Evolutionary conservation across 768 basidiomycete genomes (phyloP).

Genomic region (Psilocybe cubensis): DNA sequence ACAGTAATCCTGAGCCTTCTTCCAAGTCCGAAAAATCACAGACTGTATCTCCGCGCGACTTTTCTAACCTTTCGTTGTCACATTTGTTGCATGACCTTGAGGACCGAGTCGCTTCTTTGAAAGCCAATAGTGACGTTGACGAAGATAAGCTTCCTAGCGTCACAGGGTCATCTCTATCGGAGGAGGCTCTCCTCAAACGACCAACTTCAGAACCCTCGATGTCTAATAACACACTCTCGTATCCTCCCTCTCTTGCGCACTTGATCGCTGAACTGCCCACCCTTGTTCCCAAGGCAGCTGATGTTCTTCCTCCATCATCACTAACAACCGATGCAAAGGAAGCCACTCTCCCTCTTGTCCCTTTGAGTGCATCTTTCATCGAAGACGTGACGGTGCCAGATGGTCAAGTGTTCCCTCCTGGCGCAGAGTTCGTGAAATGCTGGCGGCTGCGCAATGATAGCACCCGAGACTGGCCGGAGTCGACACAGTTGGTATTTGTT

Average conservation of each 20-base stretch:
- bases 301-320: no score
- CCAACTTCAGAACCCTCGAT: constrained; percentile 13
- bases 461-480: constrained; percentile 62
- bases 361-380: constrained; percentile 59
- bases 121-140: neutral
- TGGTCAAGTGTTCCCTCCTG: constrained; percentile 79
- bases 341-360: constrained; percentile 2
- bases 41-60: neutral
- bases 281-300: constrained; percentile 14
- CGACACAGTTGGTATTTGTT: constrained; percentile 70
- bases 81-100: constrained; percentile 16
- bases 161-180: constrained; percentile 30
- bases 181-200: constrained; percentile 32
- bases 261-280: constrained; percentile 7
- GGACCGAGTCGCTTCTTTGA: constrained; percentile 10
- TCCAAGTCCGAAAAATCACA: neutral
- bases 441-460: constrained; percentile 80
- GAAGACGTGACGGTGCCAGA: constrained; percentile 73
- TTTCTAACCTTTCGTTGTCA: constrained; percentile 7
- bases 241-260: constrained; percentile 6
- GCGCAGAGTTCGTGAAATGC: constrained; percentile 84
- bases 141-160: neutral
- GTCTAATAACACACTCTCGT: neutral
- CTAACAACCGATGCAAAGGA: neutral
- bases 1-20: neutral